These are phyloP conservation scores for Schoenoplectus tabernaemontani DNA, from an alignment of 202 grass and related monocot species.

Conservation along the genomic window DNA sequence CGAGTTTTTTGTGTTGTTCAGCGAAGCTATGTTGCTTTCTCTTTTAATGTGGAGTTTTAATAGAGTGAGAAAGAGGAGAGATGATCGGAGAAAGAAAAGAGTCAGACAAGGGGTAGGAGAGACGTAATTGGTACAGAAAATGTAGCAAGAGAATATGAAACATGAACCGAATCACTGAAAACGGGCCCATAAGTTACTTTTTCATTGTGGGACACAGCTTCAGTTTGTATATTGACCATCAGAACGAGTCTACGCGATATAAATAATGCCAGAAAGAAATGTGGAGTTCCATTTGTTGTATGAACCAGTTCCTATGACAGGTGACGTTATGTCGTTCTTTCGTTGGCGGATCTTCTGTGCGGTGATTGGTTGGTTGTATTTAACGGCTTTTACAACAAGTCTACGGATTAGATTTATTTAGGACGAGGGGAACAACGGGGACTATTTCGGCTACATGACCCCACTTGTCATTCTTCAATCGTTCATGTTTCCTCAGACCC, in stretches of 20 bases:
- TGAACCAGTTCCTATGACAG: conserved; percentile 3
- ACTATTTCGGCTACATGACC: not conserved
- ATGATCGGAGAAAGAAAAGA: not conserved
- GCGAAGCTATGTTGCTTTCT: not conserved
- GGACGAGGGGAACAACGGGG: not conserved
- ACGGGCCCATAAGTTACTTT: not conserved
- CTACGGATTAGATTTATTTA: not conserved
- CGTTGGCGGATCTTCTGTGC: not conserved
- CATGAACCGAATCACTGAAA: not conserved
- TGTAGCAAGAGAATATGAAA: not conserved
- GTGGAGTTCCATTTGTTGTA: not conserved
- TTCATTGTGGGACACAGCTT: not conserved
- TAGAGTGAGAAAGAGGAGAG: conserved; percentile 1
- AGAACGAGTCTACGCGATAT: not conserved
- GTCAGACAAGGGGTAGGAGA: conserved; percentile 16
- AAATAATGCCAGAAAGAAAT: not conserved
- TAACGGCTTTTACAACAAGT: not conserved
- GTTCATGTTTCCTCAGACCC: not conserved
- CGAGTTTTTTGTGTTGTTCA: not conserved
- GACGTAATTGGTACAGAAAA: not conserved
- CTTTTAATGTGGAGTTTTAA: not conserved
- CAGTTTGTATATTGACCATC: not conserved
- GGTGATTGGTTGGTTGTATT: not conserved
- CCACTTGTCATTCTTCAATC: not conserved
- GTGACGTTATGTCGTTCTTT: not conserved